phyloP scores from a whole-genome alignment of 306 rosid genomes.

The Arachis hypogaea region DNA sequence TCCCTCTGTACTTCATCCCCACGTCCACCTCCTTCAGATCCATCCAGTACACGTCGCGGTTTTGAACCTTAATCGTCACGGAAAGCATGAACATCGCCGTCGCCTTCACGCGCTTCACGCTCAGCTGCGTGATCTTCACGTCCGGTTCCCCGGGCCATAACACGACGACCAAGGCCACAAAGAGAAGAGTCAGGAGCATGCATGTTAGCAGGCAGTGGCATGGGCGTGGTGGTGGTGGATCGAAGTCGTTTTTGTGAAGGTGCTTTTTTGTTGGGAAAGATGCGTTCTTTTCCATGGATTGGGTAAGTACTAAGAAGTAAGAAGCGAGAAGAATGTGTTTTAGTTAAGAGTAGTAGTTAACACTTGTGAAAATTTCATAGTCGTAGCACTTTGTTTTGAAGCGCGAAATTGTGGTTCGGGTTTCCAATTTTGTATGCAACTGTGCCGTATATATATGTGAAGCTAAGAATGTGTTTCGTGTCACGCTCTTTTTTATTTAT shows the following conservation, averaged over 20 bases:
- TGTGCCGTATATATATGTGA: no score
- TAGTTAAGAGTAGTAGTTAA: not conserved
- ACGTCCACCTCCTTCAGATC: conserved; percentile 52
- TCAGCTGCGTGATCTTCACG: conserved; percentile 47
- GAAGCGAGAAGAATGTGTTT: no score
- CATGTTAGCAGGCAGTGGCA: conserved; percentile 1
- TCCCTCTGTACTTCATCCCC: conserved; percentile 60
- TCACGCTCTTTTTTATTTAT: no score
- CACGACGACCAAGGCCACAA: conserved; percentile 14
- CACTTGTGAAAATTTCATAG: not conserved
- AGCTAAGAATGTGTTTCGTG: no score
- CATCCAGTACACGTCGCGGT: conserved; percentile 56
- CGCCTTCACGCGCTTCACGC: conserved; percentile 40
- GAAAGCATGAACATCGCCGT: conserved; percentile 46
- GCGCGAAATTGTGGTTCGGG: conserved; percentile 55
- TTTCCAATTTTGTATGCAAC: conserved; percentile 20
- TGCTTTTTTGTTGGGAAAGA: not conserved
- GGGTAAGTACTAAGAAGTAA: not conserved
- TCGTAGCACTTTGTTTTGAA: conserved; percentile 8
- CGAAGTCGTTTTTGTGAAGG: conserved; percentile 37
- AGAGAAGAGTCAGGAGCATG: conserved; percentile 6
- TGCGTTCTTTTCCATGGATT: conserved; percentile 18
- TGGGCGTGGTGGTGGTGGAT: conserved; percentile 21
- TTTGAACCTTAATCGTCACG: conserved; percentile 48
- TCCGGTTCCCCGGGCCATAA: conserved; percentile 63